Percentiles rank a stretch among this genome's conserved stretches.
Conservation (phyloP, 1,139 yeast species). For the Komagataea norvegica region DNA sequence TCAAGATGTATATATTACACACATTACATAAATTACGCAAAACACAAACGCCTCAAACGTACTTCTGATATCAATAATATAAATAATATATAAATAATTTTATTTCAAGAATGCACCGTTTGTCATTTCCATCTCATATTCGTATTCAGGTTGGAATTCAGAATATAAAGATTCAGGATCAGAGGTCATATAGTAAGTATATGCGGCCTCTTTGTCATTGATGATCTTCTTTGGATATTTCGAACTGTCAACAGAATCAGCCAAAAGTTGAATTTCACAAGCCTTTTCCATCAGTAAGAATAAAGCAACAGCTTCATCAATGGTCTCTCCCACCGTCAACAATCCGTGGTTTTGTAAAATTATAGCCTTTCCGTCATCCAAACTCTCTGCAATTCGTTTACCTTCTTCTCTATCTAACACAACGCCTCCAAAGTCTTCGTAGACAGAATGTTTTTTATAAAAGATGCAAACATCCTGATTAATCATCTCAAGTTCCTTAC, state of each 20-base stretch:
- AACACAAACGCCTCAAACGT: not conserved
- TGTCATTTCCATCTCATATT: conserved; percentile 35
- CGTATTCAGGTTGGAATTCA: conserved; percentile 68
- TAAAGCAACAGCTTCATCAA: conserved; percentile 78
- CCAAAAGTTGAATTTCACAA: conserved; percentile 69
- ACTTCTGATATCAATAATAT: not conserved
- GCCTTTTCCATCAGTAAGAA: conserved; percentile 64
- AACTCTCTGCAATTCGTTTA: conserved; percentile 54
- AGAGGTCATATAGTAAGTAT: conserved; percentile 54
- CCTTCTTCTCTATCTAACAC: conserved; percentile 77
- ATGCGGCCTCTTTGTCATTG: conserved; percentile 66
- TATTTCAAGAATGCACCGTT: conserved; percentile 27
- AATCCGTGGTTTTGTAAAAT: conserved; percentile 78
- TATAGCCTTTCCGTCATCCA: conserved; percentile 56
- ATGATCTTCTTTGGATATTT: conserved; percentile 35
- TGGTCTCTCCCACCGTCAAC: conserved; percentile 69
- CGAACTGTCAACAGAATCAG: conserved; percentile 45
- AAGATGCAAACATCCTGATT: conserved; percentile 74
- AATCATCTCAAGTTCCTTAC: conserved; percentile 68
- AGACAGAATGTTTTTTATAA: conserved; percentile 63
- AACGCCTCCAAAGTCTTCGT: conserved; percentile 71
- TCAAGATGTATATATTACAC: too few species aligned
- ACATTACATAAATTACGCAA: too few species aligned
- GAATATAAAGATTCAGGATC: conserved; percentile 67
- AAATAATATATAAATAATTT: not conserved